Evolutionary conservation across 148 eudicot species (phyloP).

Genomic region (Oxyria digyna): DNA sequence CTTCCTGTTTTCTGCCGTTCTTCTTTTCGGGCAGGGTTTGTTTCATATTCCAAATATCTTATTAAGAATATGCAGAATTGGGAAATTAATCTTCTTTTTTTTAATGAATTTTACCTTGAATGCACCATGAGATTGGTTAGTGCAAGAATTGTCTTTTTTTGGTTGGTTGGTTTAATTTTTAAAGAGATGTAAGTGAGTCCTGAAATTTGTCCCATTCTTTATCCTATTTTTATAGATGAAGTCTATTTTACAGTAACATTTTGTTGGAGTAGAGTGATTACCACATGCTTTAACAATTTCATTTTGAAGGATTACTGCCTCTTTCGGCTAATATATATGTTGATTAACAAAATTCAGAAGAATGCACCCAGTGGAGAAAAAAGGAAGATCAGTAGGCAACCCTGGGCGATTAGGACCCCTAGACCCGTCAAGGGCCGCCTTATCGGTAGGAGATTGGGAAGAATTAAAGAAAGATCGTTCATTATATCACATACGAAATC

Average conservation of each 20-base stretch:
- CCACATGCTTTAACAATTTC: neutral
- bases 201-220: neutral
- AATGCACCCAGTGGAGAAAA: too few species aligned
- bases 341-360: neutral
- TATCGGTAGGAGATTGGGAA: too few species aligned
- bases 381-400: too few species aligned
- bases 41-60: neutral
- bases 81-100: neutral
- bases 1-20: neutral
- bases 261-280: neutral
- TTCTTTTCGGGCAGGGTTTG: neutral
- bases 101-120: neutral
- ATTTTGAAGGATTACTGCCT: neutral
- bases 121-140: neutral
- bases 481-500: too few species aligned
- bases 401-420: too few species aligned
- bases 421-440: too few species aligned
- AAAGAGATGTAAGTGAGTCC: neutral
- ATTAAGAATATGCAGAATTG: neutral
- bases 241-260: neutral
- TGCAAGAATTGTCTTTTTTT: neutral
- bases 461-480: too few species aligned
- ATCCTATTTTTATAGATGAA: neutral
- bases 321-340: neutral
- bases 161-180: neutral